Evolutionary conservation across 345 rosid species (phyloP).

Genomic region (Lumnitzera littorea): DNA sequence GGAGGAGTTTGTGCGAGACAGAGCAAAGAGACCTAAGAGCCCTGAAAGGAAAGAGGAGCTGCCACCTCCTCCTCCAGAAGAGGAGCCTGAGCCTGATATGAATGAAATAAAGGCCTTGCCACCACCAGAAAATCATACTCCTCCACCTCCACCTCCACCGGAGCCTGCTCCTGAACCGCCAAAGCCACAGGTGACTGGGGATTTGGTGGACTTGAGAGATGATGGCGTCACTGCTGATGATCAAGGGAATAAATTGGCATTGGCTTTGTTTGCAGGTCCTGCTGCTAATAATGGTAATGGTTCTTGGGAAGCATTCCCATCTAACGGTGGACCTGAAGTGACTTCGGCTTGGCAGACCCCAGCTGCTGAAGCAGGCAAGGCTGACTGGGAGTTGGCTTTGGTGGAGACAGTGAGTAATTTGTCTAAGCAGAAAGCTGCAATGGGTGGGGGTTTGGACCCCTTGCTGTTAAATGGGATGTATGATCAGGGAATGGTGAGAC

Average conservation of each 20-base stretch:
- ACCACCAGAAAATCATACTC: constrained; percentile 41
- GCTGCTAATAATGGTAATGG: constrained; percentile 38
- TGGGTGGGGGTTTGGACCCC: constrained; percentile 79
- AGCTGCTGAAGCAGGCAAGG: constrained; percentile 78
- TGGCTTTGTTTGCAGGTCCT: constrained; percentile 69
- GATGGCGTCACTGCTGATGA: constrained; percentile 65
- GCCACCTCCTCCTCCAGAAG: constrained; percentile 33
- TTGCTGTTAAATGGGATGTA: constrained; percentile 84
- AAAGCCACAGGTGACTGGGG: constrained; percentile 43
- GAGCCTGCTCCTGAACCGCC: constrained; percentile 48
- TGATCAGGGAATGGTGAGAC: constrained; percentile 89
- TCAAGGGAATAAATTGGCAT: constrained; percentile 79
- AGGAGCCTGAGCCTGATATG: constrained; percentile 46
- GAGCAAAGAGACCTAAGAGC: constrained; percentile 54
- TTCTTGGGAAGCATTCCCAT: constrained; percentile 81
- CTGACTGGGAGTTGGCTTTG: constrained; percentile 92
- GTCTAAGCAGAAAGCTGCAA: constrained; percentile 59
- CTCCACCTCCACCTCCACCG: constrained; percentile 33
- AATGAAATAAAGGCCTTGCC: constrained; percentile 82
- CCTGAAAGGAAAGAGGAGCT: constrained; percentile 55
- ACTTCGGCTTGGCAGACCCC: constrained; percentile 81
- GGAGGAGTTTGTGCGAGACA: constrained; percentile 79
- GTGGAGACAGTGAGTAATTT: constrained; percentile 78
- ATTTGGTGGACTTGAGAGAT: constrained; percentile 75
- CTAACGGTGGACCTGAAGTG: constrained; percentile 42